Base-by-base conservation (phyloP, 371 early-diverging fungal species). In the Apophysomyces trapeziformis region DNA sequence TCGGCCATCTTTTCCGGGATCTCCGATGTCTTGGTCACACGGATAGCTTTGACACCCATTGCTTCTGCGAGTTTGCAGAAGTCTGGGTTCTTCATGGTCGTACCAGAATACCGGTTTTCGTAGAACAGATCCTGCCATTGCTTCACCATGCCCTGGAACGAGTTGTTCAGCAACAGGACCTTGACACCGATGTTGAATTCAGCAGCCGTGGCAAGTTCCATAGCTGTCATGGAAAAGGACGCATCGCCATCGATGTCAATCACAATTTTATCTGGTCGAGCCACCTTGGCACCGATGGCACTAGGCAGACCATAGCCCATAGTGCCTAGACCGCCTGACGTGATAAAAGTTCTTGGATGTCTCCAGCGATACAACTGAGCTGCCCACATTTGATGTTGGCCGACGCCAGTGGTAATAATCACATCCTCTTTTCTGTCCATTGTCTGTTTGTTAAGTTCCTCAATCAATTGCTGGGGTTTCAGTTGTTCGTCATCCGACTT, bases 91-190 rank as follows among this genome's bases (percentile, higher is more conserved):
- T 83, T 84, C 99, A 98, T 98, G 37, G 74, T 75, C 0, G 99
- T 97, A 36, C 91, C 94, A 26, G 96, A 94, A 76, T 96, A 95
- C 50, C 99, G 89, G 80, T 95, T 88, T 72, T 96, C 93, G 72
- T 97, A 98, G 77, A 97, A 98, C 60, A 98, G 87, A 80, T 97
- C 97, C 79, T 97, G 97, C 98, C 98, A 97, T 83, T 98, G 98
- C 83, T 95, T 95, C 68, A 97, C 96, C 98, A 97, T 97, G 46
- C 99, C 99, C 79, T 98, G 99, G 94, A 96, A 98, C 62, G 95
- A 95, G 80, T 98, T 98, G 87, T 98, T 97, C 37, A 98, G 77
- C 63, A 98, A 79, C 37, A 98, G 76, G 38, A 94, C 95, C 88
- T 98, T 98, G 79, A 96, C 97, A 43, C 92, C 93, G 78, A 98